Evolutionary conservation across 163 green algal genomes (phyloP).

Genomic region (Chlamydomonas reinhardtii): DNA sequence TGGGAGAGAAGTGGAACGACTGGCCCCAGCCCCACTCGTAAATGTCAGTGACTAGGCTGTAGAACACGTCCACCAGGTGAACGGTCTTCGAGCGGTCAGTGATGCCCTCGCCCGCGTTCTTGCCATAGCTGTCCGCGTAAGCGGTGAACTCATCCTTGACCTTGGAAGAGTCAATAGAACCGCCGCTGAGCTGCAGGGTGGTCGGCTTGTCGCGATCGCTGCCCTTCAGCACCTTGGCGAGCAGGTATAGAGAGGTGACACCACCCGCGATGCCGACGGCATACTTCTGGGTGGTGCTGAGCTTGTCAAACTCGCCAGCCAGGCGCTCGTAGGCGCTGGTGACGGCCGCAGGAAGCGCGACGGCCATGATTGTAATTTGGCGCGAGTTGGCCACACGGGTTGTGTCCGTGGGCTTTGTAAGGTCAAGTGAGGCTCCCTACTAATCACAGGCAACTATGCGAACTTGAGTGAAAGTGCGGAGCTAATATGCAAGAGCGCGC

Average conservation of each 20-base stretch:
- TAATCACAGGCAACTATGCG: no score
- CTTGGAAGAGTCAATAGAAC: conserved; percentile 73
- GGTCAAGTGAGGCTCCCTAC: no score
- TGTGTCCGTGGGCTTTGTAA: no score
- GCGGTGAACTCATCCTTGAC: conserved; percentile 78
- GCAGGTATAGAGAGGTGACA: conserved; percentile 35
- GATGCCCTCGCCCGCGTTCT: conserved; percentile 63
- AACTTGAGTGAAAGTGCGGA: no score
- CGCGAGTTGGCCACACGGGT: neutral
- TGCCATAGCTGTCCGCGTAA: conserved; percentile 75
- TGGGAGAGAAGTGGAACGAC: conserved; percentile 97
- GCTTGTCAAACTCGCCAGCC: conserved; percentile 42
- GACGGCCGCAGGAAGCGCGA: conserved; percentile 1
- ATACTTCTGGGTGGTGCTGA: conserved; percentile 50
- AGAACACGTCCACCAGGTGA: conserved; percentile 87
- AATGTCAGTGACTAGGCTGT: conserved; percentile 95
- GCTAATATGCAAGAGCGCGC: no score
- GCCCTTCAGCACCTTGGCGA: conserved; percentile 8
- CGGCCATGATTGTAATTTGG: neutral
- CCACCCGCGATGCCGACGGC: conserved; percentile 42
- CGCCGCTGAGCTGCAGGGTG: conserved; percentile 79
- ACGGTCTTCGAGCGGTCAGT: conserved; percentile 63
- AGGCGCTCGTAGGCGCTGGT: conserved; percentile 27
- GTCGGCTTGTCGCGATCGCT: conserved; percentile 66
- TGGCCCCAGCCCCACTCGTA: conserved; percentile 99